Percentiles rank a stretch among this genome's conserved stretches.
Conservation (phyloP, 345 rosid genomes). For the Ailanthus altissimus region DNA sequence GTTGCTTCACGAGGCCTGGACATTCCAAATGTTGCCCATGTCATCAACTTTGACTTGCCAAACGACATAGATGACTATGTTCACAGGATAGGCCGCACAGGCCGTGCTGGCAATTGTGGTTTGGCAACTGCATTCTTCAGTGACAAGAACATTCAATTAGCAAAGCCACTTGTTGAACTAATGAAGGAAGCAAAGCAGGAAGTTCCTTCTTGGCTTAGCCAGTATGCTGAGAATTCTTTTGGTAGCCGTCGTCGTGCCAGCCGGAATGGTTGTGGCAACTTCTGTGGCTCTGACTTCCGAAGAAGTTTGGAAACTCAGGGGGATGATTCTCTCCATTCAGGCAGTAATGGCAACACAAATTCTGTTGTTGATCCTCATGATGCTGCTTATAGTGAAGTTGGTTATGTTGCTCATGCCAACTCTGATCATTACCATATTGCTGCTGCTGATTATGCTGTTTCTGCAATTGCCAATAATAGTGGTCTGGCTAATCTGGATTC, state of each 20-base stretch:
- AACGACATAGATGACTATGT: conserved; percentile 50
- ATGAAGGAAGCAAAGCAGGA: conserved; percentile 54
- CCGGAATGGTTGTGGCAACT: conserved; percentile 27
- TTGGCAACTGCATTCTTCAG: conserved; percentile 53
- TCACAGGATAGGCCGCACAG: conserved; percentile 62
- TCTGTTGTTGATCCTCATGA: conserved; percentile 8
- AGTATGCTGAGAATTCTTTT: conserved; percentile 33
- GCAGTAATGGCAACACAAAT: conserved; percentile 2
- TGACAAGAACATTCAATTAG: conserved; percentile 43
- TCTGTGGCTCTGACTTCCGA: conserved; percentile 52
- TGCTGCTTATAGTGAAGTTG: conserved; percentile 13
- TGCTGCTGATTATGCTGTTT: not conserved
- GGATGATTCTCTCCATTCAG: conserved; percentile 17
- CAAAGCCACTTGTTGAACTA: conserved; percentile 41
- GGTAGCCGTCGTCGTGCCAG: conserved; percentile 14
- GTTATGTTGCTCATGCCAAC: not conserved
- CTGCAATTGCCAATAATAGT: conserved; percentile 1
- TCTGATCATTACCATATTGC: conserved; percentile 5
- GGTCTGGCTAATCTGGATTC: not conserved
- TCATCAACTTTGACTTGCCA: conserved; percentile 57
- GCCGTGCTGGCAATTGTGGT: conserved; percentile 57
- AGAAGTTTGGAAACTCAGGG: conserved; percentile 21
- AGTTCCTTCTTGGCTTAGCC: conserved; percentile 46
- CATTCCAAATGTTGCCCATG: conserved; percentile 54
- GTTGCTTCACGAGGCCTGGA: conserved; percentile 63